phyloP scores from a whole-genome alignment of 1,284 basidiomycete genomes.

The Ceratobasidium sp. region DNA sequence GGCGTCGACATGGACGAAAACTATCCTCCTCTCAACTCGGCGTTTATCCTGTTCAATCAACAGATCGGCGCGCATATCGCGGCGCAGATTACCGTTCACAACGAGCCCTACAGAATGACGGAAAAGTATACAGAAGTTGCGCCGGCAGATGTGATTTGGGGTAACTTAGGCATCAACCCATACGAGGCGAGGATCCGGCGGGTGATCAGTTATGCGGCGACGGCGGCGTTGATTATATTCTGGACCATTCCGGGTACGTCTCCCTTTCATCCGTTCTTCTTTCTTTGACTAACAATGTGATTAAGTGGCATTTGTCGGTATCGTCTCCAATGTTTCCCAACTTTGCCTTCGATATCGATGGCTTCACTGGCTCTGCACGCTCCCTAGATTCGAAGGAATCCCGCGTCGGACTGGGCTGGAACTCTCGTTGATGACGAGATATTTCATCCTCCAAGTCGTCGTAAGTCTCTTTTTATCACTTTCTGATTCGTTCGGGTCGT shows the following conservation, averaged over 20 bases:
- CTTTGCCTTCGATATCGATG: conserved; percentile 65
- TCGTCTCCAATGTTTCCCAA: conserved; percentile 64
- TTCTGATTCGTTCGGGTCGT: neutral
- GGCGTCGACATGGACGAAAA: conserved; percentile 65
- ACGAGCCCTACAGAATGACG: conserved; percentile 70
- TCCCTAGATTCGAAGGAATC: conserved; percentile 75
- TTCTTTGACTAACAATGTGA: conserved; percentile 53
- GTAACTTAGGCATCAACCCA: conserved; percentile 80
- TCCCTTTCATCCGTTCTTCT: neutral
- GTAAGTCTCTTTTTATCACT: conserved; percentile 59
- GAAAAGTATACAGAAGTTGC: conserved; percentile 76
- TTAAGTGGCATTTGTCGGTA: conserved; percentile 68
- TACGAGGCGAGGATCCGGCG: conserved; percentile 82
- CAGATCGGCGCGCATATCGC: conserved; percentile 84
- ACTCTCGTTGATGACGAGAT: conserved; percentile 80
- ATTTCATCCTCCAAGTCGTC: conserved; percentile 80
- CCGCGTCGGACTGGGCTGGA: conserved; percentile 80
- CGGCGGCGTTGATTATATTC: conserved; percentile 72
- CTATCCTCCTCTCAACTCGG: conserved; percentile 75
- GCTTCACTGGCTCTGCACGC: conserved; percentile 74
- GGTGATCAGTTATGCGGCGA: conserved; percentile 63
- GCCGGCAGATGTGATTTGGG: conserved; percentile 80
- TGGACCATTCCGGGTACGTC: conserved; percentile 78
- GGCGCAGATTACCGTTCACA: conserved; percentile 71
- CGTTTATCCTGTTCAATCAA: conserved; percentile 84